Evolutionary conservation across 2,329 filamentous ascomycete species (phyloP), one percentile per base, ranked within the genome.

Genomic region (Cryphonectria naterciae): DNA sequence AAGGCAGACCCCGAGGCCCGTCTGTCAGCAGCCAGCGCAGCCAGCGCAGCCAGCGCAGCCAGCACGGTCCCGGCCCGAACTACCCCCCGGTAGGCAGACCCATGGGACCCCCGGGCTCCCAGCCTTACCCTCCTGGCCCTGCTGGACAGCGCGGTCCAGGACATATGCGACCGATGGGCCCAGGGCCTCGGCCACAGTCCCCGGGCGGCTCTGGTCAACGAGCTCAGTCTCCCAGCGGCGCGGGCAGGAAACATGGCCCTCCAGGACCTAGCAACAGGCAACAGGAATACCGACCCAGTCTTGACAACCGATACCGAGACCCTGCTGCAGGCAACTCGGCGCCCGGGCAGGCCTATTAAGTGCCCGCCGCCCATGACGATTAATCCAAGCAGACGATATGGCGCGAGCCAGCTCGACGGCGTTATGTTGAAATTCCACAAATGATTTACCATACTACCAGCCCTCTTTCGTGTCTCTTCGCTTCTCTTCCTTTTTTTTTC

Each of bases 231-330:
- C 83, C 81, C n/a, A 82, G 73, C 77, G 79, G 81, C 71, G 76
- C 78, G 73, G 80, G 78, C 72, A 81, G 83, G 74, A 79, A 81
- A 67, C 80, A 80, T 72, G 84, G 79, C 60, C 83, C 83, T 49
- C 80, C 84, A 2, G 83, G 85, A 70, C 79, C 84, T 64, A 83
- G 83, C 74, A 82, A 83, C 7, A 84, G 86, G 82, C 84, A 82
- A 75, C 84, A 74, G 63, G 69, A 75, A 41, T 75, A 75, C 67
- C 69, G 73, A 66, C 72, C 74, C 39, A 71, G 25, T 2, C 41
- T 37, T 19, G 58, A 65, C 15, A 32, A 32, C 15, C 63, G 56
- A 15, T 28, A 60, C 4, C 39, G 49, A 13, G 60, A 19, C 17
- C 62, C 49, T 54, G 67, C 46, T 43, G 46, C 46, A n/a, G 54